Base-by-base conservation (phyloP, 805 yeast genomes). In the Ogataea dorogensis region DNA sequence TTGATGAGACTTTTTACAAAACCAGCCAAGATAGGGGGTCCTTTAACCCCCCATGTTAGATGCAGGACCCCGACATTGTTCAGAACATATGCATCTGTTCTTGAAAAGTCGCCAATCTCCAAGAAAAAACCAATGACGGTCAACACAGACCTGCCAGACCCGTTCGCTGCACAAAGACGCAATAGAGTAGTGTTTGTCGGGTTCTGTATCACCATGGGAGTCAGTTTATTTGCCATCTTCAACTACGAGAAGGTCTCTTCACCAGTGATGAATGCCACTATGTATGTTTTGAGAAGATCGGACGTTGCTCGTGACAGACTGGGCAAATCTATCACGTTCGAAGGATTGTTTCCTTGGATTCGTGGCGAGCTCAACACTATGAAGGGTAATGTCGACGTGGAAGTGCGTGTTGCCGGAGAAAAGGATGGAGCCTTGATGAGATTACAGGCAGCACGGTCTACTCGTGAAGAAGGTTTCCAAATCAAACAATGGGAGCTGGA, bases 221-320 rank as follows among this genome's bases (percentile, higher is more conserved):
- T 69, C 4, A 63, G 81, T 2, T 62, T 82, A 31, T 66, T 73
- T 19, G 72, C 85, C 19, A 85, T 91, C 51, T 81, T 91, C 73
- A 89, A 93, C 67, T 89, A 91, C 63, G 98, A 93, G 59, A 89
- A 88, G 58, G 79, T 88, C 13, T 79, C 84, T 28, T 86, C 96
- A 10, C 97, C 98, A 1, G 75, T 91, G 41, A 83, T 91, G 50
- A 75, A 83, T 25, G 89, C 95, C 5, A 83, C 96, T 4, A 66
- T 93, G 58, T 88, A 86, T 60, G 83, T 86, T 45, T 64, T 91
- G 50, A 76, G 98, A 56, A 71, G 96, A 54, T 81, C 91, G 2
- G 68, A 72, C 7, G 44, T 63, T 28, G 88, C 88, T 8, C 69
- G 77, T 36, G 75, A 73, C 16, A 54, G 64, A 2, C 64, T 91